Base-by-base conservation (phyloP, 2,329 filamentous ascomycete genomes). In the Neonectria punicea region DNA sequence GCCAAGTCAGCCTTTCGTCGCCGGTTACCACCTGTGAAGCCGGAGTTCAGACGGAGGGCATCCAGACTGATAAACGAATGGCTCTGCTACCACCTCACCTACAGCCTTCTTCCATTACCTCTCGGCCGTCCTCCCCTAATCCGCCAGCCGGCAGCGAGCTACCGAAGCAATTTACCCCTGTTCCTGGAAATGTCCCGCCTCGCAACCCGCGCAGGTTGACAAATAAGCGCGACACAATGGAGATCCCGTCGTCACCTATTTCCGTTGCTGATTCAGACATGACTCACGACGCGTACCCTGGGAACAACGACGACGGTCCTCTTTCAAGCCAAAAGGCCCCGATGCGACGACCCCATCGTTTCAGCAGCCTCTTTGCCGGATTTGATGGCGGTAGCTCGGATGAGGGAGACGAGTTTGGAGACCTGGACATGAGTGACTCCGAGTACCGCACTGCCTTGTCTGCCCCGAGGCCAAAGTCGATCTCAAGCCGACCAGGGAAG, bases 311-410 rank as follows among this genome's bases (percentile, higher is more conserved):
- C 72, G 90, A 94, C 73, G 92, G 92, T 0, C 91, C 92, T 2
- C 80, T 94, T 44, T 89, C 90, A 1, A 81, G 79, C 60, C 84
- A 87, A 14, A 86, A 84, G 58, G 84, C 85, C 2, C 86, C 89
- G 2, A 84, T 92, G 75, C 87, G 90, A 65, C 87, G 90, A 16
- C 92, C 92, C 1, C 90, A 92, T 74, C 86, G 93, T 60, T 90
- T 93, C 53, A 95, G 92, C 79, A 96, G 92, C 75, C 82, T 97
- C n/a, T 96, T 96, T 78, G 92, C 93, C 34, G 93, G 93, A 0
- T 96, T 97, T 70, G 92, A 95, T 51, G 88, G 88, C 13, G 85
- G 84, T 49, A 93, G 89, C 73, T 90, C 90, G 8, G 90, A 90
- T 49, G 90, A 92, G 60, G 83, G 76, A 3, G 88, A 90, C 44